Conservation (phyloP, 2,329 filamentous ascomycete species). For the Alternaria hordeiaustralica region DNA sequence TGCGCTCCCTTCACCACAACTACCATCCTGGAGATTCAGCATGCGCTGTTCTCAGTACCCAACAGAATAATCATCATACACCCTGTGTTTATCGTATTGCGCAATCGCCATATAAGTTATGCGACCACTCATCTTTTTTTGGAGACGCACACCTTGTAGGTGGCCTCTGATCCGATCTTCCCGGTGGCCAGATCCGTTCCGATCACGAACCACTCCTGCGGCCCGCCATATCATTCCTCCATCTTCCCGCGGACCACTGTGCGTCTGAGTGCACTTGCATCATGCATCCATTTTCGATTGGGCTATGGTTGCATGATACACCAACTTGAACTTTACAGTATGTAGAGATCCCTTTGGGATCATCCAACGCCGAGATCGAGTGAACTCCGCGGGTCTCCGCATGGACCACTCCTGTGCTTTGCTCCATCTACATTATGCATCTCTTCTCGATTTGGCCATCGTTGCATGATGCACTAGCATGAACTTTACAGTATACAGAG, state of each 20-base stretch:
- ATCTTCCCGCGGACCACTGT: neutral
- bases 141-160: rapidly evolving
- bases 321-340: neutral
- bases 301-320: neutral
- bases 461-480: neutral
- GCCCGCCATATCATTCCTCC: rapidly evolving
- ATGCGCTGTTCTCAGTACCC: neutral
- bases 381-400: neutral
- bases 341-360: neutral
- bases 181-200: neutral
- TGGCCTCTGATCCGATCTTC: neutral
- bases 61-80: rapidly evolving
- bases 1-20: too few species aligned
- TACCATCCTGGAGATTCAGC: too few species aligned
- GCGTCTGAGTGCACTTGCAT: neutral
- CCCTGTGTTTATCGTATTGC: neutral
- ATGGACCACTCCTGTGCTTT: neutral
- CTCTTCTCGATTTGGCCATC: neutral
- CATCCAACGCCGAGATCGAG: neutral
- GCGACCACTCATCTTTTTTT: neutral
- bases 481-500: neutral
- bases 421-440: neutral
- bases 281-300: neutral
- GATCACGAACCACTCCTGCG: neutral
- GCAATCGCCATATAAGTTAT: neutral